Conservation (phyloP, 192 early-diverging fungal species). For the Coemansia sp. region DNA sequence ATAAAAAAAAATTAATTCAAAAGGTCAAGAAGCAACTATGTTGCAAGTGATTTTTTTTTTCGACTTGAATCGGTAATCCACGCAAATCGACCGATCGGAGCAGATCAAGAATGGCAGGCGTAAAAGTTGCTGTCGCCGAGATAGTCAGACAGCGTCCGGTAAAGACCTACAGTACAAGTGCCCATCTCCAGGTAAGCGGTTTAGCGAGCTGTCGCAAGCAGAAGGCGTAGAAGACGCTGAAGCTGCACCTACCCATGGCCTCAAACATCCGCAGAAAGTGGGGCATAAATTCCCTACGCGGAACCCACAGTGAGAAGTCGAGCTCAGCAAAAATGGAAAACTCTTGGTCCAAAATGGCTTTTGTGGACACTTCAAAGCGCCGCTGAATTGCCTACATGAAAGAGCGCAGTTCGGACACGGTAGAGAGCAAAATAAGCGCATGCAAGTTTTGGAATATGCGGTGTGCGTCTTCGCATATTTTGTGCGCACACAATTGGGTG, state of each 20-base stretch:
- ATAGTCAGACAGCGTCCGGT: constrained; percentile 35
- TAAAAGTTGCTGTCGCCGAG: constrained; percentile 29
- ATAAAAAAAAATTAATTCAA: too few species aligned
- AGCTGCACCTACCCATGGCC: constrained; percentile 55
- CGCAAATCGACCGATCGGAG: not conserved
- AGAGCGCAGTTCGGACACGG: not conserved
- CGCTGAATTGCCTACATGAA: constrained; percentile 68
- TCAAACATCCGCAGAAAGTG: constrained; percentile 88
- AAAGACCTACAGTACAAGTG: constrained; percentile 9
- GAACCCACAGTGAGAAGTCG: constrained; percentile 89
- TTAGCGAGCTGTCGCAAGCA: not conserved
- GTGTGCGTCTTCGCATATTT: constrained; percentile 1
- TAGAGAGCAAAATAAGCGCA: not conserved
- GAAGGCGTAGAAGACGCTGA: not conserved
- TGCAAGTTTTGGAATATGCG: not conserved
- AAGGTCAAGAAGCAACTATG: too few species aligned
- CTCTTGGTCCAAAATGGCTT: constrained; percentile 86
- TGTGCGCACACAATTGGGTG: not conserved
- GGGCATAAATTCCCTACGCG: constrained; percentile 87
- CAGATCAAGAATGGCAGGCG: not conserved
- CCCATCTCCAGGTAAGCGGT: too few species aligned
- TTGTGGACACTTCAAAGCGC: constrained; percentile 72
- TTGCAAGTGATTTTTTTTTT: not conserved
- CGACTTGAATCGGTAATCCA: not conserved
- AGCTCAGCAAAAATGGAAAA: constrained; percentile 90